Conservation (phyloP, 208 protist species). For the Novymonas esmeraldas region DNA sequence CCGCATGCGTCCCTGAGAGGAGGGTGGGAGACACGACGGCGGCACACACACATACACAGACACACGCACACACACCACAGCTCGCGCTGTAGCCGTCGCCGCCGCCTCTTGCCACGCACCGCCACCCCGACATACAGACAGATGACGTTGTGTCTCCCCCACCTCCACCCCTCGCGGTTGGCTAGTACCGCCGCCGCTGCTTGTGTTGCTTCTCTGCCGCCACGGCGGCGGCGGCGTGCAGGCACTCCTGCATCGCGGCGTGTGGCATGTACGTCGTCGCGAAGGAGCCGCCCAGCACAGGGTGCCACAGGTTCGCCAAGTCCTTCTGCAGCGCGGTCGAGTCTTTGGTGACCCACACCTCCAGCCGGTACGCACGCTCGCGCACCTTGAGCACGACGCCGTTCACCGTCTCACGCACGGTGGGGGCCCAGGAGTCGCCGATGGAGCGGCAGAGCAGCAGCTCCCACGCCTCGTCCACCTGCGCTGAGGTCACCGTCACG, state of each 20-base stretch:
- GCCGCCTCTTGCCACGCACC: no score
- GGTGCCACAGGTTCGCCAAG: constrained; percentile 61
- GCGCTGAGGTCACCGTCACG: constrained; percentile 41
- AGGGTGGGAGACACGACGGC: no score
- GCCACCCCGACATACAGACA: neutral
- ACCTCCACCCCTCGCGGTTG: neutral
- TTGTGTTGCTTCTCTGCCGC: constrained; percentile 53
- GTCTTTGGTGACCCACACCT: constrained; percentile 85
- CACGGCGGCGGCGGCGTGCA: constrained; percentile 40
- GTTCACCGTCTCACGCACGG: constrained; percentile 74
- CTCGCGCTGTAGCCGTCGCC: no score
- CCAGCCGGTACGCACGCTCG: constrained; percentile 67
- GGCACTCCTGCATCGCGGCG: constrained; percentile 61
- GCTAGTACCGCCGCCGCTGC: constrained; percentile 43
- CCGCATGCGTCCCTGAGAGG: no score
- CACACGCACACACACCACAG: no score
- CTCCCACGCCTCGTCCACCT: constrained; percentile 83
- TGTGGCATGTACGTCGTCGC: constrained; percentile 60
- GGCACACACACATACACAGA: no score
- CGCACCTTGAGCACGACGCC: constrained; percentile 84
- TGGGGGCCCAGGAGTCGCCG: constrained; percentile 79
- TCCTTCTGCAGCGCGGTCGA: constrained; percentile 63
- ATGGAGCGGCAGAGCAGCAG: constrained; percentile 80
- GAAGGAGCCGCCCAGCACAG: constrained; percentile 60
- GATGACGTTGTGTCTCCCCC: no score